These are phyloP conservation scores for Lantana camara DNA, from an alignment of 257 asterid species.

Conservation along the genomic window DNA sequence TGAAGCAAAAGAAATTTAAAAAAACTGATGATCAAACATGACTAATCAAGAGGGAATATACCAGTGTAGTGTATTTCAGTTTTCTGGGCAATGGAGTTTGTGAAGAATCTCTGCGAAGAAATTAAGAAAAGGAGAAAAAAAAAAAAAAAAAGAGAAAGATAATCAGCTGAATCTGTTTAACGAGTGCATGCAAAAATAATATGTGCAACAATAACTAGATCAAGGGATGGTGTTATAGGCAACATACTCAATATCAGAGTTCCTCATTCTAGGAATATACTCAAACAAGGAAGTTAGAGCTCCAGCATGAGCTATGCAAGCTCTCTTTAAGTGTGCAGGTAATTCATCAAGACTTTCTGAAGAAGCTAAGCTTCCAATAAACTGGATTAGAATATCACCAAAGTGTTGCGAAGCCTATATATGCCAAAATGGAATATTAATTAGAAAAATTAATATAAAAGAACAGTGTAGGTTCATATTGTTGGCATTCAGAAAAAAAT, in stretches of 20 bases:
- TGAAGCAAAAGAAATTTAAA: background rate
- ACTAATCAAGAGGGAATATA: conserved; percentile 33
- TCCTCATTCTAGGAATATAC: conserved; percentile 88
- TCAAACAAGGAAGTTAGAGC: conserved; percentile 69
- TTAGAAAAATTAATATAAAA: conserved; percentile 19
- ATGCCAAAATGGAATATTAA: conserved; percentile 24
- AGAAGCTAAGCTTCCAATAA: conserved; percentile 77
- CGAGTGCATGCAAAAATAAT: background rate
- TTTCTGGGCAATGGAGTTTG: conserved; percentile 40
- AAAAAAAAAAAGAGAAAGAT: too few relatives aligned
- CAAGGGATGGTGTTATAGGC: conserved; percentile 18
- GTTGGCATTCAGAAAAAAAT: background rate
- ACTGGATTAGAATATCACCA: conserved; percentile 81
- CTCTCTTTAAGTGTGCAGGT: conserved; percentile 79
- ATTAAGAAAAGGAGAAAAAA: conserved; percentile 22
- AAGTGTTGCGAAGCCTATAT: conserved; percentile 96
- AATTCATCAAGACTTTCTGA: conserved; percentile 50
- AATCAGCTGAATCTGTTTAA: background rate
- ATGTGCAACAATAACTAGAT: conserved; percentile 3
- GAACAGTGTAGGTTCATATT: background rate
- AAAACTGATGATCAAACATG: background rate
- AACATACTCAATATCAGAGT: conserved; percentile 76
- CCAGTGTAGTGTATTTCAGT: conserved; percentile 74
- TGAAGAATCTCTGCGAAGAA: conserved; percentile 53
- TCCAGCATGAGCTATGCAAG: conserved; percentile 86